Evolutionary conservation across 805 yeast species (phyloP).

Genomic region (Candida chilensis): DNA sequence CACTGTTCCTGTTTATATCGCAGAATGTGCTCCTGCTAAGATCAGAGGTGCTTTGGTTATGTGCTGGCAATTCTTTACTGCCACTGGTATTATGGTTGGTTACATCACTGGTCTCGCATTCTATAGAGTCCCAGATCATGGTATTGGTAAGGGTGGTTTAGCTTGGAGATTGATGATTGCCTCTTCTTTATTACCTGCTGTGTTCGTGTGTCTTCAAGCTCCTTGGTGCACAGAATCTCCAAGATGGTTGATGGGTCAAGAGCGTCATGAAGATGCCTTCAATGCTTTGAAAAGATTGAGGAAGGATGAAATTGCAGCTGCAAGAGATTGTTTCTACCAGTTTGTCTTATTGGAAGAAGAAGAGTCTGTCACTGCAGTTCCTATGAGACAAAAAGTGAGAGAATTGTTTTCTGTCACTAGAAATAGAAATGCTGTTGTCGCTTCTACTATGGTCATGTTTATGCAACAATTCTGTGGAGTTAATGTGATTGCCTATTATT

Average conservation of each 20-base stretch:
- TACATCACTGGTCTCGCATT: constrained; percentile 52
- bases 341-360: constrained; percentile 40
- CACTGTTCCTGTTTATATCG: constrained; percentile 59
- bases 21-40: constrained; percentile 50
- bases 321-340: constrained; percentile 57
- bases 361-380: constrained; percentile 26
- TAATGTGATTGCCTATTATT: constrained; percentile 42
- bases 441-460: constrained; percentile 39
- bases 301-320: constrained; percentile 41
- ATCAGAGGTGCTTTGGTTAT: constrained; percentile 59
- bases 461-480: constrained; percentile 51
- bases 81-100: constrained; percentile 64
- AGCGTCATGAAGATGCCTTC: constrained; percentile 37
- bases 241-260: constrained; percentile 55
- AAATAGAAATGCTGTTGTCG: constrained; percentile 42
- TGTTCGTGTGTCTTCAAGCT: constrained; percentile 39
- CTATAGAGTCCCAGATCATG: constrained; percentile 38
- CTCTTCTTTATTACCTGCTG: constrained; percentile 47
- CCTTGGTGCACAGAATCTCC: constrained; percentile 63
- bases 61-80: constrained; percentile 73
- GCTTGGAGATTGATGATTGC: constrained; percentile 65
- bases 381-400: constrained; percentile 24
- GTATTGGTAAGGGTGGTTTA: constrained; percentile 30
- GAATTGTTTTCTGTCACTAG: constrained; percentile 35
- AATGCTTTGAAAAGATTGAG: constrained; percentile 39